These are phyloP conservation scores for Aspergillus pseudoterreus DNA, from an alignment of 2,329 filamentous ascomycete species.

Conservation along the genomic window DNA sequence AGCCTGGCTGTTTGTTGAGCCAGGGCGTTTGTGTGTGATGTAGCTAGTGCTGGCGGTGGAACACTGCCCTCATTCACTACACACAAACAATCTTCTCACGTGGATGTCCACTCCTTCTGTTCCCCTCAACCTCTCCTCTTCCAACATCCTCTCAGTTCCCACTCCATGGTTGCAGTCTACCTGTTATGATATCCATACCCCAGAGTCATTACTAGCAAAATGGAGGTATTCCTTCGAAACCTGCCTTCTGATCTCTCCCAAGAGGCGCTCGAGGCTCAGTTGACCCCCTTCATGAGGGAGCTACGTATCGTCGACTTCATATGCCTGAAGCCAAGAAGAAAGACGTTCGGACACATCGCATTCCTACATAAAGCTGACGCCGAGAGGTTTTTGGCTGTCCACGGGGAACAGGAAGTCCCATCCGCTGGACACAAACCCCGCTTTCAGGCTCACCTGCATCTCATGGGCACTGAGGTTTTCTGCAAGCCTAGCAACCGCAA, in stretches of 20 bases:
- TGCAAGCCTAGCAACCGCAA: slow-evolving; percentile 34
- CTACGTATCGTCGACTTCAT: slow-evolving; percentile 43
- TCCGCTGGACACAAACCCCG: slow-evolving; percentile 5
- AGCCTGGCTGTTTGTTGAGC: not conserved
- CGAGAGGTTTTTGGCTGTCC: slow-evolving; percentile 38
- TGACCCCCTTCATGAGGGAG: slow-evolving; percentile 35
- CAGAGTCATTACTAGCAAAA: not conserved
- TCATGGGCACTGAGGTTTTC: slow-evolving; percentile 19
- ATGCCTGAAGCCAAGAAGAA: slow-evolving; percentile 41
- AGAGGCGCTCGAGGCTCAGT: slow-evolving; percentile 39
- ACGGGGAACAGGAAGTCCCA: slow-evolving; percentile 19
- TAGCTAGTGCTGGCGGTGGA: too few species aligned
- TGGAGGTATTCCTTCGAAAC: slow-evolving; percentile 48
- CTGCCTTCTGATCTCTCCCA: slow-evolving; percentile 42
- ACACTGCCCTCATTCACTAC: too few species aligned
- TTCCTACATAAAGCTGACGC: slow-evolving; percentile 41
- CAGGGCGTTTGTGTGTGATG: too few species aligned
- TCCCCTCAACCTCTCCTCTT: too few species aligned
- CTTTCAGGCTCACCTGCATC: slow-evolving; percentile 10
- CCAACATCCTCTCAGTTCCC: too few species aligned
- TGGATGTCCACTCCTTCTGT: too few species aligned
- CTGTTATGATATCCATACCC: too few species aligned
- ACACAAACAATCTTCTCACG: too few species aligned
- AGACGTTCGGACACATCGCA: slow-evolving; percentile 44
- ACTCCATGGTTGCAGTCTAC: too few species aligned